Evolutionary conservation across 345 rosid species (phyloP).

Genomic region (Citrus glauca): DNA sequence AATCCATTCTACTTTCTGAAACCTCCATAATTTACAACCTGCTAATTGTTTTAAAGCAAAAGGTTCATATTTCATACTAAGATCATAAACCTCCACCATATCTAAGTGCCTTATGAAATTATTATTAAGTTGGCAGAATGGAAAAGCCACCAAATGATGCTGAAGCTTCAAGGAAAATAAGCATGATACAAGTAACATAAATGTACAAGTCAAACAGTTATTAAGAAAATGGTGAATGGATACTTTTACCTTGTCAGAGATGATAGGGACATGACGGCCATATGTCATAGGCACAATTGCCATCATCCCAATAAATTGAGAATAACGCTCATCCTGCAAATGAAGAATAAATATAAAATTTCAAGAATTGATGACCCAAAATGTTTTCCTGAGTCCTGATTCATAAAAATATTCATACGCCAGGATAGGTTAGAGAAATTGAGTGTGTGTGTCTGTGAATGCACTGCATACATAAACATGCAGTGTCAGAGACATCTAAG

Average conservation of each 20-base stretch:
- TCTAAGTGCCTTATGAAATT: neutral
- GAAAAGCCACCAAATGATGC: neutral
- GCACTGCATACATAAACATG: neutral
- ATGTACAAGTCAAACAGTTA: neutral
- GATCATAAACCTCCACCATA: neutral
- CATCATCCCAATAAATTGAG: constrained; percentile 77
- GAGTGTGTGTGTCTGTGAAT: neutral
- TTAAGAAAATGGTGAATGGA: neutral
- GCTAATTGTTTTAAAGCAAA: neutral
- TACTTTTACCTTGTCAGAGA: constrained; percentile 65
- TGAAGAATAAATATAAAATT: neutral
- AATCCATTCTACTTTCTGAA: neutral
- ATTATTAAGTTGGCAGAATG: neutral
- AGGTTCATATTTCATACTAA: neutral
- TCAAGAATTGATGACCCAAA: constrained; percentile 1
- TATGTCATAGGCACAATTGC: constrained; percentile 98
- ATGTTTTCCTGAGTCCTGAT: neutral
- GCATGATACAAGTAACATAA: neutral
- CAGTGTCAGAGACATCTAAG: neutral
- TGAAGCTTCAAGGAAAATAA: neutral
- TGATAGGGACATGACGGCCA: constrained; percentile 95
- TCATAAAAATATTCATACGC: neutral
- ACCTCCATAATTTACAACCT: neutral
- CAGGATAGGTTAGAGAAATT: neutral
- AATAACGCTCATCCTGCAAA: constrained; percentile 82